Percentiles rank a stretch among this genome's conserved stretches.
These are phyloP conservation scores for Dendrobium officinale DNA, from an alignment of 106 monocot genomes.

Conservation along the genomic window DNA sequence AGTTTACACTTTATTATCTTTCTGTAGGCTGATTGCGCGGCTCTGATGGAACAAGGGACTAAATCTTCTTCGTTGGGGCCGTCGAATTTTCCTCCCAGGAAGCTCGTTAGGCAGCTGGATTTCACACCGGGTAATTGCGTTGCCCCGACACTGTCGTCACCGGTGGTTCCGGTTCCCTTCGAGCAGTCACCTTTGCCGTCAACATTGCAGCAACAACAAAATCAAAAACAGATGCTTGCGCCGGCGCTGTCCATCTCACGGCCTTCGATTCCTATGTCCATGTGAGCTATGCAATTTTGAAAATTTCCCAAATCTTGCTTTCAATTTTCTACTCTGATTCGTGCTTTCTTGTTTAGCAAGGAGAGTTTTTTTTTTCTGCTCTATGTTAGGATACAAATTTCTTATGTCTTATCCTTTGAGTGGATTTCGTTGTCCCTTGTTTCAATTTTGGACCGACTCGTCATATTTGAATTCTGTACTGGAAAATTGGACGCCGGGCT, in stretches of 20 bases:
- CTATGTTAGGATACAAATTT: background rate
- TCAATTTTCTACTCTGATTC: background rate
- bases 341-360: background rate
- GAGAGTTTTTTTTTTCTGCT: background rate
- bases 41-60: constrained; percentile 19
- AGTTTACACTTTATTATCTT: background rate
- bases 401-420: background rate
- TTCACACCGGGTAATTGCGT: constrained; percentile 34
- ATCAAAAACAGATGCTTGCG: background rate
- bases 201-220: background rate
- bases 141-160: background rate
- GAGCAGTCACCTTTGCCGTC: constrained; percentile 4
- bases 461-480: background rate
- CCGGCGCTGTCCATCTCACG: constrained; percentile 6
- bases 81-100: constrained; percentile 41
- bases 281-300: constrained; percentile 27
- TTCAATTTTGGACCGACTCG: background rate
- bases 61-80: constrained; percentile 19
- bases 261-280: constrained; percentile 29
- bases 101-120: constrained; percentile 58
- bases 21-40: constrained; percentile 9
- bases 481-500: background rate
- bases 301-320: background rate
- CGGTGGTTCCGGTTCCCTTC: background rate
- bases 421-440: background rate